These are phyloP conservation scores for Ophiosphaerella narmari DNA, from an alignment of 2,329 filamentous ascomycete genomes.

Conservation along the genomic window DNA sequence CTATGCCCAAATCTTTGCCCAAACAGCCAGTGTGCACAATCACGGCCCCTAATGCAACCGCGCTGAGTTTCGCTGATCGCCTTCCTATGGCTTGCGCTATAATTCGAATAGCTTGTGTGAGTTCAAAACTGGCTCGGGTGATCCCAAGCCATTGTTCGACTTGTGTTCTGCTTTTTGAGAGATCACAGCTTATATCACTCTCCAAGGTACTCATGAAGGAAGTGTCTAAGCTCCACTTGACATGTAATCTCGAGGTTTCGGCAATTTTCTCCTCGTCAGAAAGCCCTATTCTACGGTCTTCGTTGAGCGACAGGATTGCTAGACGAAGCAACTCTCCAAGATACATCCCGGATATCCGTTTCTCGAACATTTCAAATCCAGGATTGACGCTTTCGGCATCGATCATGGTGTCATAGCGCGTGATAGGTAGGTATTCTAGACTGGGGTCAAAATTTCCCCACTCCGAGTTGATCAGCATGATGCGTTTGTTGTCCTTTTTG, in stretches of 20 bases:
- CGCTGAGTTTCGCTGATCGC: conserved; percentile 82
- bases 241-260: conserved; percentile 65
- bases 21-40: conserved; percentile 77
- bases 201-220: conserved; percentile 84
- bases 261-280: not conserved
- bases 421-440: conserved; percentile 80
- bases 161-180: conserved; percentile 54
- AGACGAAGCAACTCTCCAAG: conserved; percentile 85
- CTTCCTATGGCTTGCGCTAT: conserved; percentile 81
- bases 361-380: conserved; percentile 82
- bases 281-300: not conserved
- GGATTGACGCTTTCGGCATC: conserved; percentile 82
- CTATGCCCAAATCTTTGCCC: conserved; percentile 52
- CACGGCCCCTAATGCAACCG: conserved; percentile 82
- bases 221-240: conserved; percentile 84
- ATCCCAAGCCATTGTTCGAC: conserved; percentile 75
- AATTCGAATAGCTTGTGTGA: conserved; percentile 81
- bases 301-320: conserved; percentile 65
- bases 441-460: conserved; percentile 96
- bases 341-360: conserved; percentile 78
- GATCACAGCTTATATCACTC: conserved; percentile 70
- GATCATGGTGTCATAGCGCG: conserved; percentile 74
- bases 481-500: conserved; percentile 59
- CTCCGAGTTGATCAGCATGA: conserved; percentile 95
- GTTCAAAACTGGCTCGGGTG: conserved; percentile 72